These are phyloP conservation scores for Neurospora terricola DNA, from an alignment of 495 filamentous ascomycete species.

Conservation along the genomic window DNA sequence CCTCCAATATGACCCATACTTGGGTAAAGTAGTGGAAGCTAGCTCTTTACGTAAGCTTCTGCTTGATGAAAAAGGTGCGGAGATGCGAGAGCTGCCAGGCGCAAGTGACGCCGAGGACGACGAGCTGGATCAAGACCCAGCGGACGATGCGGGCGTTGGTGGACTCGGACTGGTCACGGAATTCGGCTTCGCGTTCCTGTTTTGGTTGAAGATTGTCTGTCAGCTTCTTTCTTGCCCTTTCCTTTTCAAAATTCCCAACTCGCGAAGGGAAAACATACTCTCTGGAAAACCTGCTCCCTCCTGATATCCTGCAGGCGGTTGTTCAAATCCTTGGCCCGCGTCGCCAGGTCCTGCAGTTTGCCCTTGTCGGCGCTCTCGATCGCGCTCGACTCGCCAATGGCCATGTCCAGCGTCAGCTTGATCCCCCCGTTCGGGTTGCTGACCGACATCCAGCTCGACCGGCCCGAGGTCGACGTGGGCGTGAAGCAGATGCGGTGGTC, in stretches of 20 bases:
- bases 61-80: slow-evolving; percentile 97
- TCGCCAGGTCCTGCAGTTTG: slow-evolving; percentile 85
- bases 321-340: slow-evolving; percentile 86
- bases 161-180: slow-evolving; percentile 90
- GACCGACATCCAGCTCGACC: slow-evolving; percentile 60
- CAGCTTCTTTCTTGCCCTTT: slow-evolving; percentile 1
- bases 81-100: slow-evolving; percentile 96
- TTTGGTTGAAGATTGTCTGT: not conserved
- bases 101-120: slow-evolving; percentile 81
- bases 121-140: slow-evolving; percentile 86
- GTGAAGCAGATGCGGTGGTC: slow-evolving; percentile 93
- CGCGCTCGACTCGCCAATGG: slow-evolving; percentile 88
- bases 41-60: slow-evolving; percentile 71
- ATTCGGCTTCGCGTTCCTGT: slow-evolving; percentile 95
- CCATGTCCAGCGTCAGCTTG: slow-evolving; percentile 78
- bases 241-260: not conserved
- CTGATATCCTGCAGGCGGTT: slow-evolving; percentile 78
- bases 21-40: not conserved
- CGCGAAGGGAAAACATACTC: slow-evolving; percentile 46
- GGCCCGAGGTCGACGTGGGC: slow-evolving; percentile 52
- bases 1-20: not conserved
- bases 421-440: slow-evolving; percentile 58
- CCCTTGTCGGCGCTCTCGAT: slow-evolving; percentile 92
- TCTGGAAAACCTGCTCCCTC: slow-evolving; percentile 91
- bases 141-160: slow-evolving; percentile 89